These are phyloP conservation scores for Fusarium sp. DNA, from an alignment of 2,329 filamentous ascomycete genomes.

Conservation along the genomic window DNA sequence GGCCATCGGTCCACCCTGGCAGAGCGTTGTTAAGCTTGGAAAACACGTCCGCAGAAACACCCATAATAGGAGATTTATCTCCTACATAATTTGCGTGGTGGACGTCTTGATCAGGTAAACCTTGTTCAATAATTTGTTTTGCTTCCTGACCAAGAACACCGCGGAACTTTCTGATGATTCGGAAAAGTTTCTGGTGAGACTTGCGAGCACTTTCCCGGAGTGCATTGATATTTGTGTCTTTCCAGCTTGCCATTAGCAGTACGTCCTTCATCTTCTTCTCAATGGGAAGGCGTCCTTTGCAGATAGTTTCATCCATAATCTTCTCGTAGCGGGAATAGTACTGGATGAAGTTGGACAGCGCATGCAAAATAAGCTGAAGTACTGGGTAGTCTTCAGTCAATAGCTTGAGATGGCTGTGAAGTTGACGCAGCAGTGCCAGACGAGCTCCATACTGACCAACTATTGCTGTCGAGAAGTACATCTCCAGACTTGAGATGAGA, in stretches of 20 bases:
- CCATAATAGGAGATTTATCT: not conserved
- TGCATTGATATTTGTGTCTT: conserved; percentile 93
- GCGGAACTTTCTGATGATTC: conserved; percentile 90
- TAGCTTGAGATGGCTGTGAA: conserved; percentile 71
- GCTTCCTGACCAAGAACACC: conserved; percentile 80
- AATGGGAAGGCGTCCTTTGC: conserved; percentile 74
- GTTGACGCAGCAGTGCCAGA: conserved; percentile 73
- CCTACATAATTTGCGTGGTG: not conserved
- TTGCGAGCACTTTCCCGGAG: conserved; percentile 88
- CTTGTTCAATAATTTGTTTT: conserved; percentile 68
- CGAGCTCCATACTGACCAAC: conserved; percentile 83
- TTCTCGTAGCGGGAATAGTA: conserved; percentile 79
- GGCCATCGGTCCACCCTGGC: conserved; percentile 53
- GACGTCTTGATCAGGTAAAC: conserved; percentile 62
- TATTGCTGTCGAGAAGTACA: conserved; percentile 81
- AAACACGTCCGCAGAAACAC: conserved; percentile 28
- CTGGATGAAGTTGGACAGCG: conserved; percentile 78
- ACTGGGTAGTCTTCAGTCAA: conserved; percentile 67
- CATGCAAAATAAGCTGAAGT: conserved; percentile 67
- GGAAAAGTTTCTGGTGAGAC: conserved; percentile 92
- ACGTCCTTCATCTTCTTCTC: conserved; percentile 94
- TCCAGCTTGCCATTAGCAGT: conserved; percentile 95
- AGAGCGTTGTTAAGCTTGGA: conserved; percentile 40
- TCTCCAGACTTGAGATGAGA: conserved; percentile 78
- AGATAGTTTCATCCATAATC: conserved; percentile 70